Conservation (phyloP, 768 basidiomycete species). For the Leucogyrophana mollusca region DNA sequence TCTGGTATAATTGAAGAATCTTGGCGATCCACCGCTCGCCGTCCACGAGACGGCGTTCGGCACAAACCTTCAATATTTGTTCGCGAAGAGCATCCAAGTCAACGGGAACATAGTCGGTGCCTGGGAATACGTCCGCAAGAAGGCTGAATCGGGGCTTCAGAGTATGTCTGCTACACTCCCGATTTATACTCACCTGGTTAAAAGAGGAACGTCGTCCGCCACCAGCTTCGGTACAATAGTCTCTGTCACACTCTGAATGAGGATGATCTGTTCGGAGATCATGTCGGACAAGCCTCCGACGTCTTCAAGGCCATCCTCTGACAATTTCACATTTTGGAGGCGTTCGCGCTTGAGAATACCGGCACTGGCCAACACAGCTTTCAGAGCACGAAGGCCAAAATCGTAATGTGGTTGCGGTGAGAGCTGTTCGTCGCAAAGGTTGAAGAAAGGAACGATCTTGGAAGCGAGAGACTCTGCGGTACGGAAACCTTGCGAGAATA, state of each 20-base stretch:
- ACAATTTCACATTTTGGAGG: slow-evolving; percentile 44
- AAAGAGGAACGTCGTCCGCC: slow-evolving; percentile 92
- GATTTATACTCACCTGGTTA: slow-evolving; percentile 70
- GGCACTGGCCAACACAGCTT: slow-evolving; percentile 93
- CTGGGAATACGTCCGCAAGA: slow-evolving; percentile 96
- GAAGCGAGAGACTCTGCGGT: slow-evolving; percentile 97
- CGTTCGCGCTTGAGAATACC: slow-evolving; percentile 97
- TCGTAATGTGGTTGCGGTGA: slow-evolving; percentile 99
- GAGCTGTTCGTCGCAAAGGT: slow-evolving; percentile 95
- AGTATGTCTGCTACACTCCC: neutral
- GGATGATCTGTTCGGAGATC: slow-evolving; percentile 88
- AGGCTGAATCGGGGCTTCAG: slow-evolving; percentile 48
- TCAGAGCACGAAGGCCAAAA: slow-evolving; percentile 96
- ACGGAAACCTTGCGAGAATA: slow-evolving; percentile 99
- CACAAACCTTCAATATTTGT: slow-evolving; percentile 84
- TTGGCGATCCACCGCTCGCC: slow-evolving; percentile 93
- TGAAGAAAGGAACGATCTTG: slow-evolving; percentile 99
- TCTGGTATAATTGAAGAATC: slow-evolving; percentile 97
- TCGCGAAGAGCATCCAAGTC: slow-evolving; percentile 83
- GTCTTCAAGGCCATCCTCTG: slow-evolving; percentile 40
- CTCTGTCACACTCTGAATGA: slow-evolving; percentile 98
- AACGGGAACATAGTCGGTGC: slow-evolving; percentile 86
- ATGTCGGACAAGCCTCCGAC: slow-evolving; percentile 62
- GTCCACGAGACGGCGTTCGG: slow-evolving; percentile 78
- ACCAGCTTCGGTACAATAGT: slow-evolving; percentile 98